Conservation (phyloP, 352 stramenopile species). For the Globisporangium lucens region DNA sequence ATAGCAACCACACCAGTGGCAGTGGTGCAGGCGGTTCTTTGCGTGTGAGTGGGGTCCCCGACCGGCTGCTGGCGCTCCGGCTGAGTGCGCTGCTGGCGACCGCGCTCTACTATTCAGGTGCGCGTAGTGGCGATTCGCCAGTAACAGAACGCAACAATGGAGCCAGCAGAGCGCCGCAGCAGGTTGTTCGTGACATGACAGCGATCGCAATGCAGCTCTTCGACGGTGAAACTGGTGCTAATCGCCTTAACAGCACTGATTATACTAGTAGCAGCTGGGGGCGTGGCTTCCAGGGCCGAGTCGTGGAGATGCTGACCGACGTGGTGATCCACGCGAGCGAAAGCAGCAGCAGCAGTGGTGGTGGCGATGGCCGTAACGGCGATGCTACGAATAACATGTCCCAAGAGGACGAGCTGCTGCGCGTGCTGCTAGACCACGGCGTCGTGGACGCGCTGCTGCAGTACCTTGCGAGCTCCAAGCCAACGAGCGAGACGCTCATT, state of each 20-base stretch:
- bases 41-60: background rate
- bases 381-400: background rate
- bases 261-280: background rate
- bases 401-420: background rate
- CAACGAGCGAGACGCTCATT: background rate
- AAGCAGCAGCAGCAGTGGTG: constrained; percentile 5
- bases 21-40: background rate
- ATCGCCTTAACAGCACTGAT: background rate
- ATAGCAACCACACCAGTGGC: too few relatives aligned
- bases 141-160: too few relatives aligned
- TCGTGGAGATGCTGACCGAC: constrained; percentile 9
- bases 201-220: constrained; percentile 1
- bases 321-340: background rate
- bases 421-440: background rate
- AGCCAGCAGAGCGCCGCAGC: too few relatives aligned
- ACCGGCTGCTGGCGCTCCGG: constrained; percentile 7
- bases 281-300: constrained; percentile 1
- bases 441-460: constrained; percentile 13
- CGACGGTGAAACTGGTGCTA: background rate
- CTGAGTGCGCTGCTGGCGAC: constrained; percentile 13
- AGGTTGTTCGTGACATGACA: background rate
- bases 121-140: background rate
- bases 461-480: constrained; percentile 7
- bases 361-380: too few relatives aligned
- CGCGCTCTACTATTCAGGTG: constrained; percentile 4